Conservation (phyloP, 1,284 basidiomycete species). For the Sporisorium exsertum region DNA sequence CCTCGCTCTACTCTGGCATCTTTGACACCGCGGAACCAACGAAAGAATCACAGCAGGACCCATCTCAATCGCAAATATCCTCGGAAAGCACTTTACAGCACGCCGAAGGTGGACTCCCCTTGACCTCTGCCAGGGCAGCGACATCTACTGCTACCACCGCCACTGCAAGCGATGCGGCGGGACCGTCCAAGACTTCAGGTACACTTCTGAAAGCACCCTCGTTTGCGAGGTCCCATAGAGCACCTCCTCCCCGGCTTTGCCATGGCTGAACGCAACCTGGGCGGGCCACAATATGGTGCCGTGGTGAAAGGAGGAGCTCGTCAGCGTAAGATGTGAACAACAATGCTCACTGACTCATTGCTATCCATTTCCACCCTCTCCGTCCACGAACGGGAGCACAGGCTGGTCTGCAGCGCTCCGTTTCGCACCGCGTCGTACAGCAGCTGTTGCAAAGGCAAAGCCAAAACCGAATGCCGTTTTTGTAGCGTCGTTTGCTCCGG, state of each 20-base stretch:
- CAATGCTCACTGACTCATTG: conserved; percentile 33
- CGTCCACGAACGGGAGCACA: not conserved
- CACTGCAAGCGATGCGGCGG: conserved; percentile 9
- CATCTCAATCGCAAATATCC: not conserved
- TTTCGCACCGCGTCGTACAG: conserved; percentile 54
- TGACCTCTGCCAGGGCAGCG: not conserved
- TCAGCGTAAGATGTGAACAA: conserved; percentile 10
- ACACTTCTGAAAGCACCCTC: conserved; percentile 28
- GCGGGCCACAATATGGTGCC: not conserved
- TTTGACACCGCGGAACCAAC: conserved; percentile 26
- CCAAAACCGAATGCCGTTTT: conserved; percentile 40
- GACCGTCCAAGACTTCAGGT: conserved; percentile 42
- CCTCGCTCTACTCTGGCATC: conserved; percentile 55
- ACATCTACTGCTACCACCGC: not conserved
- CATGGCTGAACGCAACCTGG: not conserved
- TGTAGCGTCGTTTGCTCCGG: conserved; percentile 34
- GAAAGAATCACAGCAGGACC: conserved; percentile 1
- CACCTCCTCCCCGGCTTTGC: not conserved
- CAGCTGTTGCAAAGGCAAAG: conserved; percentile 26
- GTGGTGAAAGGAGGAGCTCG: not conserved
- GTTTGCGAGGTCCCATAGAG: not conserved
- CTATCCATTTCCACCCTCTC: conserved; percentile 8
- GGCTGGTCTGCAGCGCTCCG: conserved; percentile 61
- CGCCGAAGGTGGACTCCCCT: not conserved
- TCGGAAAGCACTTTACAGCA: not conserved